Base-by-base conservation (phyloP, 164 flowering plant species). In the Brasenia schreberi region DNA sequence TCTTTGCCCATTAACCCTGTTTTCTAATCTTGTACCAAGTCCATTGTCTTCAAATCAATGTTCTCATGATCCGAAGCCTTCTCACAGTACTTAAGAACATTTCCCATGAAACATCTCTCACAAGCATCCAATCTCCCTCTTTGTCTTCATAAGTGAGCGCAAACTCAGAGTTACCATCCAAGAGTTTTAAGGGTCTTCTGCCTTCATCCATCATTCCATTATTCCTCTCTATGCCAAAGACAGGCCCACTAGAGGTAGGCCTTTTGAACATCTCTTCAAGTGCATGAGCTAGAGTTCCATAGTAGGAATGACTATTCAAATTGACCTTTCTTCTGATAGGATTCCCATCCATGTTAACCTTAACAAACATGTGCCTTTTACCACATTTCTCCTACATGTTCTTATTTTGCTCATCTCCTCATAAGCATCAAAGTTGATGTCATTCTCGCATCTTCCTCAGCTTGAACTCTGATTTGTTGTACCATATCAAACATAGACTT, bases 291-390 rank as follows among this genome's bases (percentile, higher is more conserved):
- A 95, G 77, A 52, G 84, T 70, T 70, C 86, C 86, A 72, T 95
- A 95, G 84, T 79, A 79, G 33, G 71, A 59, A 65, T 87, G 91
- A 68, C 87, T 80, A 75, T 61, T 83, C 70, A 92, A 77, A 80
- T 92, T 87, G 66, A 95, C 84, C 78, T 95, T 95, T 78, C 97
- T 82, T 65, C 99, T 97, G 72, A 89, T 91, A 1, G 82, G 81
- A 66, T 75, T 69, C 64, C 97, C 96, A 79, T 94, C 99, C 97
- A 89, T 91, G 69, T 83, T 91, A 66, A 89, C 99, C 81, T 94
- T 94, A 68, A 94, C 90, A 75, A 82, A 87, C 19, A 74, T 71
- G 52, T 59, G 71, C 56, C 56, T 9, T 49, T 49, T 9, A 14
- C 56, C 56, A 18, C 73, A 64, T 42, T 70, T 79, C 64, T 75